A percentile compares a stretch with the other conserved stretches of the same genome.
These are phyloP conservation scores for Eustoma russellianum DNA, from an alignment of 257 asterid species.

Conservation along the genomic window DNA sequence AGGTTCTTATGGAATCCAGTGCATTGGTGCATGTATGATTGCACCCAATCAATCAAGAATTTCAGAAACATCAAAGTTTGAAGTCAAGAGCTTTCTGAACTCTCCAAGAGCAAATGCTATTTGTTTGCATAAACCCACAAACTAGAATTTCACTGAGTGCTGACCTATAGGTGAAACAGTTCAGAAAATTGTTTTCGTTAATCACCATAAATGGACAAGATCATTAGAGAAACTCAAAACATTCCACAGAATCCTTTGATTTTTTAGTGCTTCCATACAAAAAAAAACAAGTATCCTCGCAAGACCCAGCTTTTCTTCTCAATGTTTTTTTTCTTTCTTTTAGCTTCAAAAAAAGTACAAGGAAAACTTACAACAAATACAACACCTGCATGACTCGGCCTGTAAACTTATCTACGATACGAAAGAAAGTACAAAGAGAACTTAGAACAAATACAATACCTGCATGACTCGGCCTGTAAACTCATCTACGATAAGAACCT, in stretches of 20 bases:
- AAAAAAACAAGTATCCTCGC: neutral
- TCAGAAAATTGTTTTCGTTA: too few species aligned
- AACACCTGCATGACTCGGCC: constrained; percentile 99
- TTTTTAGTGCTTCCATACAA: neutral
- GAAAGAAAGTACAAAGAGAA: constrained; percentile 21
- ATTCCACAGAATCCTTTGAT: neutral
- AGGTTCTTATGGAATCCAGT: too few species aligned
- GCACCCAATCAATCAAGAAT: too few species aligned
- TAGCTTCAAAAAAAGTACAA: constrained; percentile 7
- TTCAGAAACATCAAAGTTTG: too few species aligned
- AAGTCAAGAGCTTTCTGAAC: too few species aligned
- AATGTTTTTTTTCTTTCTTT: neutral
- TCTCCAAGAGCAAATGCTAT: too few species aligned
- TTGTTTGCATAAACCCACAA: too few species aligned
- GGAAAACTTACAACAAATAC: constrained; percentile 13
- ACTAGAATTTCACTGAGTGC: too few species aligned
- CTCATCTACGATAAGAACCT: constrained; percentile 92
- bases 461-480: constrained; percentile 99
- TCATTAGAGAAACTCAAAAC: neutral
- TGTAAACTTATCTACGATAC: constrained; percentile 92
- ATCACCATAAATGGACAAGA: too few species aligned
- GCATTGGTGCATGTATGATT: too few species aligned
- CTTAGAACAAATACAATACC: constrained; percentile 37
- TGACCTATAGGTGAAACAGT: too few species aligned
- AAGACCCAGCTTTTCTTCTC: neutral